phyloP scores from a whole-genome alignment of 345 rosid genomes.

The Cardamine resedifolia region DNA sequence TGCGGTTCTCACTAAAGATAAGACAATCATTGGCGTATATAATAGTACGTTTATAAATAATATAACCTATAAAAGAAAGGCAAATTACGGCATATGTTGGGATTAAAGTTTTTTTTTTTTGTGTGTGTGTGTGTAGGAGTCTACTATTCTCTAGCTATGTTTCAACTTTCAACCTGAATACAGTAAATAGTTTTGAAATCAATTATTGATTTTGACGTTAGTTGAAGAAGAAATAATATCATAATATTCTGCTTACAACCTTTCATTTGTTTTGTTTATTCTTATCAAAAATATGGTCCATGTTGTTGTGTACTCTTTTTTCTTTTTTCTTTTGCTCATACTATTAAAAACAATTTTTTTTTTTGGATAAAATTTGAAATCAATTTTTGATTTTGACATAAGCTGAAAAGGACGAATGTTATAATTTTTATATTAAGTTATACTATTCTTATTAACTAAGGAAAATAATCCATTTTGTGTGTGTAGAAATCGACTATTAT shows the following conservation, averaged over 20 bases:
- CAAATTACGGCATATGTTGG: constrained; percentile 22
- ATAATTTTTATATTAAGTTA: neutral
- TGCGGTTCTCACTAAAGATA: constrained; percentile 32
- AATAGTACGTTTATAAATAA: neutral
- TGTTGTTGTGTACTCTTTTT: neutral
- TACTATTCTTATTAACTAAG: constrained; percentile 1
- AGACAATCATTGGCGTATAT: constrained; percentile 33
- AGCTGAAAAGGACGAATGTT: neutral
- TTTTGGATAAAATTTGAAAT: no score
- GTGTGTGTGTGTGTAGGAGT: neutral
- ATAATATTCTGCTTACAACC: neutral
- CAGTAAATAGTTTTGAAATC: neutral
- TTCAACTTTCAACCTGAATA: neutral
- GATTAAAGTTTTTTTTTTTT: neutral
- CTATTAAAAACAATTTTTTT: no score
- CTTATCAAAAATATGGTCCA: neutral
- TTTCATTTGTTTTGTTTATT: neutral
- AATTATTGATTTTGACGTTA: neutral
- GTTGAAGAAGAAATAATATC: neutral
- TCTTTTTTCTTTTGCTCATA: no score
- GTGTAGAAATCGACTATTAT: neutral
- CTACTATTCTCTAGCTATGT: neutral
- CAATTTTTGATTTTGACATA: neutral
- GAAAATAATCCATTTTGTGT: neutral
- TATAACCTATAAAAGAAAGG: neutral